These are phyloP conservation scores for Globisporangium yorkense DNA, from an alignment of 352 stramenopile genomes.

Conservation along the genomic window DNA sequence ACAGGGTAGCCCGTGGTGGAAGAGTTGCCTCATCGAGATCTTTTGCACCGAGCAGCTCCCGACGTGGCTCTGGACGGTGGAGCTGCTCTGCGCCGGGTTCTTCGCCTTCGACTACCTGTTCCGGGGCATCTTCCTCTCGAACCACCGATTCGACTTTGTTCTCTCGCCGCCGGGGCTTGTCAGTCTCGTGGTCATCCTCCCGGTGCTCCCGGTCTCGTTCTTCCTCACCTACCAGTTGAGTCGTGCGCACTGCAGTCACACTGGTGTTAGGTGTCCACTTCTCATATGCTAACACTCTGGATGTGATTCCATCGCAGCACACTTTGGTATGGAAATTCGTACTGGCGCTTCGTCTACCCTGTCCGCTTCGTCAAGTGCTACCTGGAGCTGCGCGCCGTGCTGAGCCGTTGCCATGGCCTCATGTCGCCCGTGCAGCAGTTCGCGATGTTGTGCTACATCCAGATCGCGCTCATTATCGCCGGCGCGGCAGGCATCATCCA, in stretches of 20 bases:
- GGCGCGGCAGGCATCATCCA: constrained; percentile 79
- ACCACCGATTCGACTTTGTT: constrained; percentile 58
- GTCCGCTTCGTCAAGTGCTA: constrained; percentile 84
- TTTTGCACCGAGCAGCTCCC: constrained; percentile 38
- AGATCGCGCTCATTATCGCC: constrained; percentile 74
- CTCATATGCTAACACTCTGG: background rate
- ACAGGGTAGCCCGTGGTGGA: background rate
- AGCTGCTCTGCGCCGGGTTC: constrained; percentile 56
- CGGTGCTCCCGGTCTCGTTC: constrained; percentile 73
- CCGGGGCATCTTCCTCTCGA: constrained; percentile 63
- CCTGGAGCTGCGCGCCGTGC: constrained; percentile 59
- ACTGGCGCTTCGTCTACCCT: constrained; percentile 82
- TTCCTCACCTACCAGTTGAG: constrained; percentile 68
- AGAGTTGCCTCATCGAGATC: background rate
- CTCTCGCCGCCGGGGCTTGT: constrained; percentile 51
- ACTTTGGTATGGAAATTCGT: constrained; percentile 66
- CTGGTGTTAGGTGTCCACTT: background rate
- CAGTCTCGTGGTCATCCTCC: constrained; percentile 59
- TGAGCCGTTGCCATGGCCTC: constrained; percentile 71
- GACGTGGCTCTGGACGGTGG: constrained; percentile 54
- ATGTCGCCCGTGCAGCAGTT: constrained; percentile 81
- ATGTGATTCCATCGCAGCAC: constrained; percentile 29
- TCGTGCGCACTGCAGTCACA: background rate
- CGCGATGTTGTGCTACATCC: constrained; percentile 74
- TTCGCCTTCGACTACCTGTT: constrained; percentile 71